These are phyloP conservation scores for Trichomonas vaginalis DNA, from an alignment of 208 protist genomes.

Conservation along the genomic window DNA sequence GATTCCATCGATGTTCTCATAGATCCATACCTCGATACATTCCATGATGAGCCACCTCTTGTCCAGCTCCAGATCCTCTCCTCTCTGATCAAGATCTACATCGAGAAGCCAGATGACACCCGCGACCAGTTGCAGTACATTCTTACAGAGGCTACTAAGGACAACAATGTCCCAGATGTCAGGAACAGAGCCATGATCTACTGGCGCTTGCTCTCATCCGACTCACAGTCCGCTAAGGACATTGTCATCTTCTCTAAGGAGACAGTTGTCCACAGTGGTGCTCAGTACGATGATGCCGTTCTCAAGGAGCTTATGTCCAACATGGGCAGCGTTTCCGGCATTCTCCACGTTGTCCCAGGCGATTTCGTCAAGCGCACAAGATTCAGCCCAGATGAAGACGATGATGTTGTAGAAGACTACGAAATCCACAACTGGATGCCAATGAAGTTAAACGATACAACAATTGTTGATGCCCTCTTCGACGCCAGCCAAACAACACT, in stretches of 20 bases:
- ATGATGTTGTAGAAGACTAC: background rate
- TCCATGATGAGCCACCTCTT: background rate
- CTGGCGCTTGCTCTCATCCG: background rate
- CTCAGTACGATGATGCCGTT: background rate
- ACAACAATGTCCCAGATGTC: background rate
- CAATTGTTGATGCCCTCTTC: background rate
- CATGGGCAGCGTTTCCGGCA: background rate
- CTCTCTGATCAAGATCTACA: background rate
- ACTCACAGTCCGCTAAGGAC: background rate
- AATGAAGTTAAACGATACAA: background rate
- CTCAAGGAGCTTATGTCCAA: background rate
- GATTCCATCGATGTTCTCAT: conserved; percentile 75
- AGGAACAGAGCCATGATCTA: background rate
- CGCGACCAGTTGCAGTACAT: background rate
- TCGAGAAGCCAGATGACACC: background rate
- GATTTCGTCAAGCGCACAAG: background rate
- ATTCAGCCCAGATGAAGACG: background rate
- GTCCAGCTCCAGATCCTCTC: background rate
- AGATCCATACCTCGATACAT: conserved; percentile 30
- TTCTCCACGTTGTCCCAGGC: background rate
- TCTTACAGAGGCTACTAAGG: background rate
- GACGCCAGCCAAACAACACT: background rate
- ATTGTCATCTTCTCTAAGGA: background rate
- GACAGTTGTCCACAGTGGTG: background rate
- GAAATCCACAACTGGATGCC: background rate